Conservation (phyloP, 176 grass and related monocot genomes). For the Phoenix roebelenii region DNA sequence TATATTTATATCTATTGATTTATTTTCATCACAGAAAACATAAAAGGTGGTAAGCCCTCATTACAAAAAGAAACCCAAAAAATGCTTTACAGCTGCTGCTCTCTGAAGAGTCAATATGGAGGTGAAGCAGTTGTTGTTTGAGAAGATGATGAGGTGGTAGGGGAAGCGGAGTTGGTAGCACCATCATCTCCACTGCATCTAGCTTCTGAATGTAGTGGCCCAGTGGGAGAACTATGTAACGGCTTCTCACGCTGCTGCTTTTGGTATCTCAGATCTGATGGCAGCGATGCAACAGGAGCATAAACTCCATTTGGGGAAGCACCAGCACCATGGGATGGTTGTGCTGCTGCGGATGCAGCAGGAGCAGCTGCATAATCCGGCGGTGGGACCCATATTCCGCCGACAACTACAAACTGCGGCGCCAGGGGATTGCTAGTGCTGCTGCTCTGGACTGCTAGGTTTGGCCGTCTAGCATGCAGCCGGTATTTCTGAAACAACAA, state of each 20-base stretch:
- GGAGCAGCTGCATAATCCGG: constrained; percentile 19
- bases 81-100: too few relatives aligned
- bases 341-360: background rate
- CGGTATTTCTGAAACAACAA: constrained; percentile 49
- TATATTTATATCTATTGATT: too few relatives aligned
- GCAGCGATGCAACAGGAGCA: constrained; percentile 26
- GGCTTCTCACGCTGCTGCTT: background rate
- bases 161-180: constrained; percentile 20
- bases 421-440: background rate
- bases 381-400: constrained; percentile 43
- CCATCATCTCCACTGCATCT: background rate
- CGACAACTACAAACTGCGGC: constrained; percentile 45
- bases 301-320: constrained; percentile 23
- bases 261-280: constrained; percentile 1
- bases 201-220: background rate
- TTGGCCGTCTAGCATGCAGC: constrained; percentile 42
- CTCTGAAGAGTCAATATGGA: background rate
- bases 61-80: too few relatives aligned
- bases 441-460: constrained; percentile 23
- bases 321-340: constrained; percentile 3
- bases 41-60: too few relatives aligned
- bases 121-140: constrained; percentile 26
- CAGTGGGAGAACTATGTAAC: constrained; percentile 10
- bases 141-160: constrained; percentile 37
- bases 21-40: too few relatives aligned